A percentile compares a stretch with the other conserved stretches of the same genome.
Conservation (phyloP, 2,329 filamentous ascomycete species). For the Thelonectria rubi region DNA sequence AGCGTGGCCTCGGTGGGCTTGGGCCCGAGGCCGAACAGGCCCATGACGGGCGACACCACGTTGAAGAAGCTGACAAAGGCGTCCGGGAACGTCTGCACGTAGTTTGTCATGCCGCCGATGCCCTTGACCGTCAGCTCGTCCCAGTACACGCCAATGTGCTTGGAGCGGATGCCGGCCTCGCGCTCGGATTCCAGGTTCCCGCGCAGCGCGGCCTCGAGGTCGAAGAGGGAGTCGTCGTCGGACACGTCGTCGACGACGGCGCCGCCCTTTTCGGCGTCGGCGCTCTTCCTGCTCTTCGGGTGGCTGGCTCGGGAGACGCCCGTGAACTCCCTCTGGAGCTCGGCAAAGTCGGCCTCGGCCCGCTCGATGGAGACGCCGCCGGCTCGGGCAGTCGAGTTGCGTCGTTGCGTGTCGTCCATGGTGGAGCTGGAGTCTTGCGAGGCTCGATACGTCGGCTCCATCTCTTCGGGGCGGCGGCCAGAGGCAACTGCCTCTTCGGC, state of each 20-base stretch:
- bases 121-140: constrained; percentile 80
- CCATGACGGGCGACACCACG: constrained; percentile 70
- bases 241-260: constrained; percentile 49
- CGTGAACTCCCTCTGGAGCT: constrained; percentile 70
- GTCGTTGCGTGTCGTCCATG: constrained; percentile 35
- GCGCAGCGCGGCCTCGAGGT: constrained; percentile 78
- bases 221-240: constrained; percentile 66
- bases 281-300: constrained; percentile 38
- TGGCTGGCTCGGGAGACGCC: constrained; percentile 63
- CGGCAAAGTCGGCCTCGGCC: constrained; percentile 75
- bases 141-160: constrained; percentile 84
- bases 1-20: constrained; percentile 79
- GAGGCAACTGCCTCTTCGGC: constrained; percentile 43
- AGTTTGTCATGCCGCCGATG: constrained; percentile 77
- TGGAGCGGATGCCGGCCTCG: constrained; percentile 81
- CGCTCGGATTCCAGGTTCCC: constrained; percentile 76
- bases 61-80: constrained; percentile 82
- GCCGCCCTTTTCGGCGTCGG: constrained; percentile 68
- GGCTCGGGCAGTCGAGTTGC: constrained; percentile 31
- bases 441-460: constrained; percentile 36
- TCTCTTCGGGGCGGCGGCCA: constrained; percentile 41
- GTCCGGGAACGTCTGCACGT: constrained; percentile 78
- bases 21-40: constrained; percentile 70
- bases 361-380: constrained; percentile 70
- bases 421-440: constrained; percentile 45